Base-by-base conservation (phyloP, 139 green algal species). In the Astrephomene gubernaculifera region DNA sequence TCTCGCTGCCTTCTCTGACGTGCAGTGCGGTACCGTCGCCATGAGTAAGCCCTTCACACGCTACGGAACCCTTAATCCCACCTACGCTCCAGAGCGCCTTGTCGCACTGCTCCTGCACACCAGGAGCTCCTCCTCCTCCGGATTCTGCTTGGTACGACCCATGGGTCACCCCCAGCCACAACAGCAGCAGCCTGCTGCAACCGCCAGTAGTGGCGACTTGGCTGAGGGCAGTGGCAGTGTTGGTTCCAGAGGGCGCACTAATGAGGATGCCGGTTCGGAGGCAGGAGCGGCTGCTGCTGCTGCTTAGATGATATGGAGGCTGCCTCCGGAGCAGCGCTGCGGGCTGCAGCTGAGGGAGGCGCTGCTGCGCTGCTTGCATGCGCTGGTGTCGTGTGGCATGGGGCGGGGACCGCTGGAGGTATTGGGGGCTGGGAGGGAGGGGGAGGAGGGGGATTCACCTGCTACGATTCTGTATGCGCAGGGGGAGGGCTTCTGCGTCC, bases 331-430 rank as follows among this genome's bases (percentile, higher is more conserved):
- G 71, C 44, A 31, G 4, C 38, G 29, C 2, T 27, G 21, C 21
- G 21, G 4, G 41, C 60, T 45, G 63, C 63, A 84, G 63, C 43
- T 84, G 5, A 41, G 49, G 44, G 78, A 84, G 10, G 41, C 78
- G 21, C 19, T 84, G 78, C 78, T 84, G 54, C 41, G 78, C 29
- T 61, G 63, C 44, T 44, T 84, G 43, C 36, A 84, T 43, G 6
- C 6, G 0, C 33, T 84, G 24, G 78, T 63, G 39, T 39, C 63
- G 31, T 67, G 78, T 22, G 78, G 78, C 21, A n/a, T n/a, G n/a
- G n/a, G n/a, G n/a, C n/a, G n/a, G n/a, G n/a, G n/a, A n/a, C n/a
- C n/a, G n/a, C n/a, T n/a, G n/a, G n/a, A n/a, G n/a, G n/a, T n/a
- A n/a, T n/a, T n/a, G n/a, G n/a, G n/a, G n/a, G n/a, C n/a, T n/a